Evolutionary conservation across 306 rosid genomes (phyloP).

Genomic region (Canavalia gladiata): DNA sequence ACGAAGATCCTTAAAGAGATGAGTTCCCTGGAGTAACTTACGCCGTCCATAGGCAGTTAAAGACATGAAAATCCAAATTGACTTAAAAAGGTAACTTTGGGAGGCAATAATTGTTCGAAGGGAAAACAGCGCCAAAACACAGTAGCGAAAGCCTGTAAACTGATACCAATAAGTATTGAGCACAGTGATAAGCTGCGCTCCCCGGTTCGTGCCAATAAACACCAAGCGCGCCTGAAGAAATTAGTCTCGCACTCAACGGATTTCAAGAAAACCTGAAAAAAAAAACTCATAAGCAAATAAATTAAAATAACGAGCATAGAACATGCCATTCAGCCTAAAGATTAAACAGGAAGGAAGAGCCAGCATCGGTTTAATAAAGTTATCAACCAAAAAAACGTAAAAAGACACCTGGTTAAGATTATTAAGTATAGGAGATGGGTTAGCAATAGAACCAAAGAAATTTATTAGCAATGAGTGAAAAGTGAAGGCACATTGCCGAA

Average conservation of each 20-base stretch:
- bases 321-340: slow-evolving; percentile 19
- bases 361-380: not conserved
- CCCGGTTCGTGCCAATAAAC: not conserved
- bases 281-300: not conserved
- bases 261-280: slow-evolving; percentile 24
- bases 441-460: slow-evolving; percentile 17
- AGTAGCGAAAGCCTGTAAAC: slow-evolving; percentile 8
- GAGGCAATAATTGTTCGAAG: not conserved
- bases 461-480: slow-evolving; percentile 37
- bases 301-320: not conserved
- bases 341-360: slow-evolving; percentile 1
- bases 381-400: not conserved
- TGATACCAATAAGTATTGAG: slow-evolving; percentile 21
- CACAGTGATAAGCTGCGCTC: slow-evolving; percentile 17
- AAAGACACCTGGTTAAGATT: not conserved
- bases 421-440: not conserved
- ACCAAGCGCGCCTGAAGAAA: not conserved
- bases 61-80: not conserved
- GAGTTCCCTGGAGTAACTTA: not conserved
- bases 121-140: not conserved
- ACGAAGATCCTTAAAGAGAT: not conserved
- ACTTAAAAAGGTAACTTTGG: not conserved
- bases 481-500: slow-evolving; percentile 61
- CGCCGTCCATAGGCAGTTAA: not conserved
- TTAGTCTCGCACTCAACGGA: not conserved